Evolutionary conservation across 202 grass and related monocot species (phyloP), one percentile per base, ranked within the genome.

Genomic region (Zizania palustris): DNA sequence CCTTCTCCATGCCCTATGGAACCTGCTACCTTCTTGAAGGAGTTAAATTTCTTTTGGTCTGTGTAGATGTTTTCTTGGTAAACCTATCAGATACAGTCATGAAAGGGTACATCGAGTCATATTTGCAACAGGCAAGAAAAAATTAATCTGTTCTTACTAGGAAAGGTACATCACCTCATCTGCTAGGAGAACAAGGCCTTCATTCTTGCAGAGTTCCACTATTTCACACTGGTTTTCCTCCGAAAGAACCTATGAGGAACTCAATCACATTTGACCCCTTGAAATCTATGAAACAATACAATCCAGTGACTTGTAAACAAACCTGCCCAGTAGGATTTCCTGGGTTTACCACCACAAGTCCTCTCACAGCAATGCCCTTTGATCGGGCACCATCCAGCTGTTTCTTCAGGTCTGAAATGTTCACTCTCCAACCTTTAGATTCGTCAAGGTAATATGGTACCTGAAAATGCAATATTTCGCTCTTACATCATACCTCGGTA

Each of bases 391-490:
- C 78, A 73, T 93, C 71, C 37, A 97, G 77, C 83, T 97, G 88
- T 63, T 89, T 75, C 74, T 97, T 93, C 46, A 93, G 58, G 46
- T 87, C 78, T 49, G 74, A 87, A 9, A 91, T 82, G 74, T 78
- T 87, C 71, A 97, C 50, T 35, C 44, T 67, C 93, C 93, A 93
- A 38, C 85, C 90, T 71, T 54, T 76, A 60, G 81, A 83, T 89
- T 91, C 85, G 4, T 97, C 85, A 67, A 93, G 93, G 78, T 91
- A 93, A 83, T 97, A 97, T 62, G 88, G 93, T 39, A 97, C 85
- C 88, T 97, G 75, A 42, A 11, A 83, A 72, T 63, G 49, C 41
- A 67, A 83, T 63, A 61, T 37, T 13, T 73, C 19, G 12, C 60
- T 6, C 20, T 67, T 20, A 45, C 6, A 9, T 38, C 50, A 67